phyloP scores from a whole-genome alignment of 352 stramenopile species.

The Globisporangium polare region DNA sequence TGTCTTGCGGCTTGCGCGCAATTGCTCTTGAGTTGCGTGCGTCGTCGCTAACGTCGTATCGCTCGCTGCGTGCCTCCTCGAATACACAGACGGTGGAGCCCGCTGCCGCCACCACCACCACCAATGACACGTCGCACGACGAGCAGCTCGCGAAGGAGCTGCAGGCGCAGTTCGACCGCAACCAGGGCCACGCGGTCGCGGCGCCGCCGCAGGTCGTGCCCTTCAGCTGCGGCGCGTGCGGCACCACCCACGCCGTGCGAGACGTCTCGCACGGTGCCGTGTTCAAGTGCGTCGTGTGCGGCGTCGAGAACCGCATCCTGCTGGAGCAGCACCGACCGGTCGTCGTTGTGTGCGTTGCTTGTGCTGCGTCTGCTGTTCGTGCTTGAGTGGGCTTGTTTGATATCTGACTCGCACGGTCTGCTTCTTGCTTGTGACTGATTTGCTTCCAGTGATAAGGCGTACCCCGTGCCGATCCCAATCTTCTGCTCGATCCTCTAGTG shows the following conservation, averaged over 20 bases:
- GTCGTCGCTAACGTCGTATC: neutral
- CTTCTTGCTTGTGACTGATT: neutral
- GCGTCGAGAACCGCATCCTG: conserved; percentile 58
- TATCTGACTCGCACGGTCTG: neutral
- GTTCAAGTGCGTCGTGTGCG: conserved; percentile 60
- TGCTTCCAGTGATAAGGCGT: conserved; percentile 20
- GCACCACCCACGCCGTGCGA: conserved; percentile 57
- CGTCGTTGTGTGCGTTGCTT: conserved; percentile 44
- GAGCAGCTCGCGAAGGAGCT: conserved; percentile 52
- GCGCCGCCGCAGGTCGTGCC: conserved; percentile 38
- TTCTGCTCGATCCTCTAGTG: conserved; percentile 44
- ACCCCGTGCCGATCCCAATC: conserved; percentile 58
- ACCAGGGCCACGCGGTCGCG: conserved; percentile 30
- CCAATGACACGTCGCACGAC: conserved; percentile 32
- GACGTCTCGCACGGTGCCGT: conserved; percentile 45
- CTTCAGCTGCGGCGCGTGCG: conserved; percentile 64
- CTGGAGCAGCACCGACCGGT: conserved; percentile 32
- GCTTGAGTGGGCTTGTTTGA: neutral
- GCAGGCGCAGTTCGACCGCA: conserved; percentile 48
- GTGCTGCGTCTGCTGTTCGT: neutral
- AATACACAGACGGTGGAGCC: conserved; percentile 1
- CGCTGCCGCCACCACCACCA: neutral
- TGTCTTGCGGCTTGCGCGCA: neutral
- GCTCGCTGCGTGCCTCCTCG: neutral
- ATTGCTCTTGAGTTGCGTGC: neutral